Evolutionary conservation across 768 basidiomycete species (phyloP).

Genomic region (Amanita brunnescens): DNA sequence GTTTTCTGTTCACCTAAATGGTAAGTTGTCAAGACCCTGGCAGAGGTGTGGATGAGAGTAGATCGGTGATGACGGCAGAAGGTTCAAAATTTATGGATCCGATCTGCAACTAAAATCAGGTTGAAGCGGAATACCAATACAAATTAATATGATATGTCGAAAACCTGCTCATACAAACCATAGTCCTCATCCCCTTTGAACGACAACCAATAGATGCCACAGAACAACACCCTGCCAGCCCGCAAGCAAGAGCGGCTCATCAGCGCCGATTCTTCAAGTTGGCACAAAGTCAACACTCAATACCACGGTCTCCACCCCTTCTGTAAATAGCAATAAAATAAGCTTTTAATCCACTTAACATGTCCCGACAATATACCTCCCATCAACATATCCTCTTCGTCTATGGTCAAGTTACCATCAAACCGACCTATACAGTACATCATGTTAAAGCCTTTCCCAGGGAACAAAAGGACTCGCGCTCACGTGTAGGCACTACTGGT

Average conservation of each 20-base stretch:
- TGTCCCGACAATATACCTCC: neutral
- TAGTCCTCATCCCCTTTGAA: too few relatives aligned
- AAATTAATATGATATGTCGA: too few relatives aligned
- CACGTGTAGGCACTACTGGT: neutral
- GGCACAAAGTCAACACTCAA: constrained; percentile 7
- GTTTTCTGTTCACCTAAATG: too few relatives aligned
- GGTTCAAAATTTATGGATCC: too few relatives aligned
- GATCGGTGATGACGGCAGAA: too few relatives aligned
- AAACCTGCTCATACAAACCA: too few relatives aligned
- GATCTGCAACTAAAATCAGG: too few relatives aligned
- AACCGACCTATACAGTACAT: neutral
- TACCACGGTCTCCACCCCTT: neutral
- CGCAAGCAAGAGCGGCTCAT: neutral
- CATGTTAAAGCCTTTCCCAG: neutral
- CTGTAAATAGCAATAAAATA: neutral
- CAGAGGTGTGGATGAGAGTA: too few relatives aligned
- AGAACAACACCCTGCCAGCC: too few relatives aligned
- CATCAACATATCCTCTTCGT: neutral
- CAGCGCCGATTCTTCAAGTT: neutral
- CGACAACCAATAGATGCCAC: too few relatives aligned
- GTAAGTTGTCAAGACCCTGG: too few relatives aligned
- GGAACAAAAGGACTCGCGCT: neutral
- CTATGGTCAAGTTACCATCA: neutral
- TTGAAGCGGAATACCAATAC: too few relatives aligned
- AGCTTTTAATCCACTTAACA: neutral